phyloP scores from a whole-genome alignment of 805 yeast species.

The Nakazawaea siamensis region DNA sequence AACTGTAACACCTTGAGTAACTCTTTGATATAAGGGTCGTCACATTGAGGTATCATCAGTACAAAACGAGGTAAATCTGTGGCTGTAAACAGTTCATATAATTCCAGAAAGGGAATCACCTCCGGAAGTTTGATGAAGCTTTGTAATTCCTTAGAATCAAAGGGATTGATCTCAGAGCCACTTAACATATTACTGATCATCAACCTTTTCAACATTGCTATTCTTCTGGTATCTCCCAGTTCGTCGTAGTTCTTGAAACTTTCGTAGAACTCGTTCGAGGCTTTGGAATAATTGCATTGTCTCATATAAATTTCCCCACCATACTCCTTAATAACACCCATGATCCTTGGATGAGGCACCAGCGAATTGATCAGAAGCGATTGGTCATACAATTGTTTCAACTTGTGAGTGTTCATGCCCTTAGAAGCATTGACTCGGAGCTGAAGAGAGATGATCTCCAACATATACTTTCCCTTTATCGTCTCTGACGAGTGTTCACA shows the following conservation, averaged over 20 bases:
- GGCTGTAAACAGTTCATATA: conserved; percentile 19
- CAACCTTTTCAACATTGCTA: conserved; percentile 50
- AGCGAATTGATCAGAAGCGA: conserved; percentile 45
- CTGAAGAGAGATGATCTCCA: conserved; percentile 63
- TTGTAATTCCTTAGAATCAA: conserved; percentile 62
- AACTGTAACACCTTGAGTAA: conserved; percentile 13
- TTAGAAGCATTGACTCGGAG: conserved; percentile 43
- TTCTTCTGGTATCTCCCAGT: conserved; percentile 54
- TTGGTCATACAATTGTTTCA: conserved; percentile 41
- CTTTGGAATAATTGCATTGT: conserved; percentile 48
- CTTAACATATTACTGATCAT: conserved; percentile 54
- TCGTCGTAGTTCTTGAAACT: conserved; percentile 40
- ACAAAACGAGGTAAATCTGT: conserved; percentile 18
- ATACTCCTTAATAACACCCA: conserved; percentile 71
- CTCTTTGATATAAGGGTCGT: conserved; percentile 9
- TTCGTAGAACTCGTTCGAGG: conserved; percentile 40
- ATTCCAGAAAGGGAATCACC: conserved; percentile 16
- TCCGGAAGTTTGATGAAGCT: conserved; percentile 18
- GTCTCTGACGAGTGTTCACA: conserved; percentile 33
- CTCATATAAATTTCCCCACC: conserved; percentile 64
- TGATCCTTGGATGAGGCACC: conserved; percentile 66
- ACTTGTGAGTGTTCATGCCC: conserved; percentile 20
- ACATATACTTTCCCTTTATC: conserved; percentile 34
- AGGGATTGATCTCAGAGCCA: conserved; percentile 62
- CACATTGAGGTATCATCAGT: conserved; percentile 8